Evolutionary conservation across 208 protist species (phyloP), one percentile per base, ranked within the genome.

Genomic region (Crithidia acanthocephali): DNA sequence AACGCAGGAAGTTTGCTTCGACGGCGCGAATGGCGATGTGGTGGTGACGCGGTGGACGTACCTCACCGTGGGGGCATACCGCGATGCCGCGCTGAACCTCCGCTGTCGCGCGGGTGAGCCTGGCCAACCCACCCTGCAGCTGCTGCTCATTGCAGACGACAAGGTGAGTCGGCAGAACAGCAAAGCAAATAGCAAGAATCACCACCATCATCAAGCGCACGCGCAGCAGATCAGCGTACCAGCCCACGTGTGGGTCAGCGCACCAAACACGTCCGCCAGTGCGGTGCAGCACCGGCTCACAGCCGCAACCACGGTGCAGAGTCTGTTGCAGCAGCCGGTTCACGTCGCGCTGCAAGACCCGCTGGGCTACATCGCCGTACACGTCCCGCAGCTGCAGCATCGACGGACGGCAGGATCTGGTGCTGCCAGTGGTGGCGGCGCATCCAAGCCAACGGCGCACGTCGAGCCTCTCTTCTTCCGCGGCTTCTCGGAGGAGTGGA

Each of bases 81-180:
- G 84, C 45, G 84, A 89, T 10, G 75, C 68, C 11, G 51, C 79
- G 44, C 80, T 86, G 35, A 86, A 86, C 68, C 52, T 89, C n/a
- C 78, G 71, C 55, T 71, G 74, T 23, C 61, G 63, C 66, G 57
- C 53, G 8, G 53, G 56, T 5, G 51, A 72, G 62, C 51, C 40
- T 4, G 33, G 35, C n/a, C 45, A 70, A 27, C 68, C 68, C 7
- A 59, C 68, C 23, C 60, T 83, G 58, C 72, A 83, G 45, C 52
- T 83, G 56, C 42, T 72, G n/a, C 40, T 83, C 32, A 30, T 78
- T 8, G 65, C 50, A 7, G 66, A 77, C 40, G 57, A 66, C 0
- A 50, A 40, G 27, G 25, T 1, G 22, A 30, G 20, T 25, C 23
- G 15, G 22, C 23, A 16, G 13, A 15, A 22, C 18, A 11, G 8